phyloP scores from a whole-genome alignment of 768 basidiomycete species.

The Tremella mesenterica region DNA sequence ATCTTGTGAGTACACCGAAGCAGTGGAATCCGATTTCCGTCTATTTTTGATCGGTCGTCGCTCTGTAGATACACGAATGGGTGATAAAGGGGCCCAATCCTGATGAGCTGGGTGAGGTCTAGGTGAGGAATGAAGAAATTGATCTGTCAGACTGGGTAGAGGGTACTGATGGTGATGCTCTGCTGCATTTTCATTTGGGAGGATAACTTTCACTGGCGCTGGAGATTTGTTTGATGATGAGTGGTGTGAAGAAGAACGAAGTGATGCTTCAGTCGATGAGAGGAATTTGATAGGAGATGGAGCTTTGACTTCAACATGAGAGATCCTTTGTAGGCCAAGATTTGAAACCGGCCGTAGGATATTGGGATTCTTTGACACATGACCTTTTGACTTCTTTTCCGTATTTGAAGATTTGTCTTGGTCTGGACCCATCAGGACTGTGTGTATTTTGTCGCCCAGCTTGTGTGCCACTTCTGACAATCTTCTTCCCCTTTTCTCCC shows the following conservation, averaged over 20 bases:
- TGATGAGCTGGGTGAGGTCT: not conserved
- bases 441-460: not conserved
- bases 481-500: not conserved
- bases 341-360: no score
- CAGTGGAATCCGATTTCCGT: not conserved
- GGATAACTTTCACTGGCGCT: no score
- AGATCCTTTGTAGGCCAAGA: no score
- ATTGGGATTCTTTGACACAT: no score
- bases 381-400: not conserved
- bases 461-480: not conserved
- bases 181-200: not conserved
- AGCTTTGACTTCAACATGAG: no score
- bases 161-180: not conserved
- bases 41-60: not conserved
- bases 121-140: not conserved
- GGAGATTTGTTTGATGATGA: not conserved
- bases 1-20: conserved; percentile 9
- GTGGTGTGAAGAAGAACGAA: not conserved
- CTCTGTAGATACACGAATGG: not conserved
- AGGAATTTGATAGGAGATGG: no score
- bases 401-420: not conserved
- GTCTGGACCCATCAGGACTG: no score
- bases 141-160: not conserved
- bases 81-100: not conserved
- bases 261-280: no score